phyloP scores from a whole-genome alignment of 495 filamentous ascomycete genomes.

The Podospora fimiseda region DNA sequence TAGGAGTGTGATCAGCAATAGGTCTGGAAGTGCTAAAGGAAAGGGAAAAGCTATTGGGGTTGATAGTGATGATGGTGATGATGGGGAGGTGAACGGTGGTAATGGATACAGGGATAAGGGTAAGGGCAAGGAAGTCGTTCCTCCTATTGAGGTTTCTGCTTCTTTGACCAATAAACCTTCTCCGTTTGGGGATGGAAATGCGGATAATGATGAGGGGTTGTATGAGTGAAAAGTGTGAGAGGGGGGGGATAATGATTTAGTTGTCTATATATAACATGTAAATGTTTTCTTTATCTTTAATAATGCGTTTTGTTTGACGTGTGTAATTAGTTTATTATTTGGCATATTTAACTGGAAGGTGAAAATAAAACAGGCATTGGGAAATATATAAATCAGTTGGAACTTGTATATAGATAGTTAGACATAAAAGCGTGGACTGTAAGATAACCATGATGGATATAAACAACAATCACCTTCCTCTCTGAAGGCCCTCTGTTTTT shows the following conservation, averaged over 20 bases:
- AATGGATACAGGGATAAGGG: constrained; percentile 29
- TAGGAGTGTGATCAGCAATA: constrained; percentile 38
- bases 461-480: too few relatives aligned
- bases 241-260: not conserved
- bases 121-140: constrained; percentile 45
- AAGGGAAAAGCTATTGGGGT: constrained; percentile 35
- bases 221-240: constrained; percentile 16
- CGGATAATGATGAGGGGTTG: constrained; percentile 26
- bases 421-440: not conserved
- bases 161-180: too few relatives aligned
- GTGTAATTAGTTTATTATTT: too few relatives aligned
- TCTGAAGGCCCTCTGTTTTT: too few relatives aligned
- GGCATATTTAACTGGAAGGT: too few relatives aligned
- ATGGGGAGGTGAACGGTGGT: constrained; percentile 16
- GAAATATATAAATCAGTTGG: too few relatives aligned
- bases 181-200: constrained; percentile 20
- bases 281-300: too few relatives aligned
- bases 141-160: too few relatives aligned
- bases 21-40: constrained; percentile 49
- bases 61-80: constrained; percentile 16
- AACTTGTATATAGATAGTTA: not conserved
- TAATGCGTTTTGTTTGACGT: too few relatives aligned
- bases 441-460: too few relatives aligned
- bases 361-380: too few relatives aligned
- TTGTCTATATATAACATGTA: not conserved